Conservation (phyloP, 257 asterid genomes). For the Anisodus acutangulus region DNA sequence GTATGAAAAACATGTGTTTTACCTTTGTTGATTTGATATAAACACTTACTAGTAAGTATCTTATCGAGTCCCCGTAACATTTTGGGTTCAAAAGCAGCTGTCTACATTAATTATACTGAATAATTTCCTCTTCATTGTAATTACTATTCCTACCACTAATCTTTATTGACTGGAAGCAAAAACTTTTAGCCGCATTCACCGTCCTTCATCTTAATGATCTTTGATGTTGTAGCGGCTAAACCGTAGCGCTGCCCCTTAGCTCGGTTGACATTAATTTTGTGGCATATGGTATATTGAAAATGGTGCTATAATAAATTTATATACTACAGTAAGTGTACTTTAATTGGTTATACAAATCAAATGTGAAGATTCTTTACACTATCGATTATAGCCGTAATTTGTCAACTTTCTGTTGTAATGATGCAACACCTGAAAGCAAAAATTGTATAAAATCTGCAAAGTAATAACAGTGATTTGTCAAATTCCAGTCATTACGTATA, state of each 20-base stretch:
- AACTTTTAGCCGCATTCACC: neutral
- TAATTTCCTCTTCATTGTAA: neutral
- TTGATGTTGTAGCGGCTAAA: slow-evolving; percentile 16
- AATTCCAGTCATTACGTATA: no score
- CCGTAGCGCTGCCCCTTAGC: neutral
- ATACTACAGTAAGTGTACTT: neutral
- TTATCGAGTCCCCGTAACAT: no score
- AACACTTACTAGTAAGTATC: neutral
- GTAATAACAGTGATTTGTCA: neutral
- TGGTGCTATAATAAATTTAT: neutral
- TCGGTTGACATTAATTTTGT: neutral
- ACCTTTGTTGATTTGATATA: neutral
- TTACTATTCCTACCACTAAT: neutral
- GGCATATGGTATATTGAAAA: neutral
- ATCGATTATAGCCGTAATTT: neutral
- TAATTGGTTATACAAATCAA: neutral
- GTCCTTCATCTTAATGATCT: neutral
- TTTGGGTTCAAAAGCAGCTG: neutral
- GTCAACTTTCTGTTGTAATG: no score
- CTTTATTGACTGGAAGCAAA: neutral
- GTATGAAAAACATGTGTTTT: neutral
- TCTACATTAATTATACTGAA: neutral
- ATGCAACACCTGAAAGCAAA: neutral
- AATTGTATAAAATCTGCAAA: neutral
- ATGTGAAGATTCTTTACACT: neutral